Conservation (phyloP, 2,329 filamentous ascomycete genomes). For the Hysterium pulicare region DNA sequence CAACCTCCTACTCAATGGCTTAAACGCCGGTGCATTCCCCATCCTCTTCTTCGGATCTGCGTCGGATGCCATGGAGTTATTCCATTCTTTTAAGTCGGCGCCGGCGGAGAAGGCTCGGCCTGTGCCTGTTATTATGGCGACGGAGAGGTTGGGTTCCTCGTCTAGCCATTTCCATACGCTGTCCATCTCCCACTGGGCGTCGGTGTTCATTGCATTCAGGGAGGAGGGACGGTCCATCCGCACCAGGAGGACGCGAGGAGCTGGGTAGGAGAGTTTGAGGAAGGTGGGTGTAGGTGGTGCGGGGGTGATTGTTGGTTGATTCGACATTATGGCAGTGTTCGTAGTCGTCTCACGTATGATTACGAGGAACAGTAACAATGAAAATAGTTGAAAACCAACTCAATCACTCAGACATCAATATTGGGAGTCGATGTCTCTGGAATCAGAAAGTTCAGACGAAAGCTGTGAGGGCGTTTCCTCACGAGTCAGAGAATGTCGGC, state of each 20-base stretch:
- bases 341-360: too few relatives aligned
- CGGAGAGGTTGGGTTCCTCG: slow-evolving; percentile 39
- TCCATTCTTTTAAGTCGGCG: slow-evolving; percentile 47
- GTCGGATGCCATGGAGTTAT: slow-evolving; percentile 13
- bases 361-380: too few relatives aligned
- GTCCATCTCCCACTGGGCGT: slow-evolving; percentile 45
- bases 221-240: slow-evolving; percentile 44
- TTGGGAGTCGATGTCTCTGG: too few relatives aligned
- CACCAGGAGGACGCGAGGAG: slow-evolving; percentile 43
- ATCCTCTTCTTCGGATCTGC: slow-evolving; percentile 14
- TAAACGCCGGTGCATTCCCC: slow-evolving; percentile 42
- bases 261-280: slow-evolving; percentile 40
- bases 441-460: too few relatives aligned
- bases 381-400: too few relatives aligned
- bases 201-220: slow-evolving; percentile 37
- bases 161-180: slow-evolving; percentile 50
- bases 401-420: neutral
- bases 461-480: neutral
- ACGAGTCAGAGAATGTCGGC: neutral
- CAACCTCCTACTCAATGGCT: slow-evolving; percentile 49
- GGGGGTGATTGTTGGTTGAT: slow-evolving; percentile 1
- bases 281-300: slow-evolving; percentile 17
- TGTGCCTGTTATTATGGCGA: slow-evolving; percentile 44
- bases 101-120: slow-evolving; percentile 52
- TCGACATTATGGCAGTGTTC: neutral